These are phyloP conservation scores for Ganoderma lingzhi DNA, from an alignment of 1,284 basidiomycete genomes.

Conservation along the genomic window DNA sequence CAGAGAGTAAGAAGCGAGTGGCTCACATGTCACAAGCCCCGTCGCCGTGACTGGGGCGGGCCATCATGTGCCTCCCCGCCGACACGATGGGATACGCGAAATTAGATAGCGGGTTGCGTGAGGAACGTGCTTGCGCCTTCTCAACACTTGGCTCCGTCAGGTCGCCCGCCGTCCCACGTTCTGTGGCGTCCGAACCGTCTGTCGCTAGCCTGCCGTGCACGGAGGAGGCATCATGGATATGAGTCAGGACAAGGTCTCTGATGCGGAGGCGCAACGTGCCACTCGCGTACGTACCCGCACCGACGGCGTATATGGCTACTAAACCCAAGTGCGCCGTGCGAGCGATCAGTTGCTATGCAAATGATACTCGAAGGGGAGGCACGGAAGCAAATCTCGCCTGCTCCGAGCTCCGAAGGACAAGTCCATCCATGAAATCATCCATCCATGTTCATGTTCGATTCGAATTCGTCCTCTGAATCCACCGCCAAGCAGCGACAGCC, in stretches of 20 bases:
- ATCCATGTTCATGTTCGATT: not conserved
- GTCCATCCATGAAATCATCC: not conserved
- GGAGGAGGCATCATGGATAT: not conserved
- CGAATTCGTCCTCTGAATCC: not conserved
- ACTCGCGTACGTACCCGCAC: not conserved
- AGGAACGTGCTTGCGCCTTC: not conserved
- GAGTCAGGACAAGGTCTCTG: not conserved
- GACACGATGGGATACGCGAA: slow-evolving; percentile 25
- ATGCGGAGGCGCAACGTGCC: slow-evolving; percentile 12
- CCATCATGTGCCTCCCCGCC: slow-evolving; percentile 13
- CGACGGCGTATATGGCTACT: not conserved
- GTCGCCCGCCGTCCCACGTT: not conserved
- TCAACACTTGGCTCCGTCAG: not conserved
- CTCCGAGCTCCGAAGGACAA: slow-evolving; percentile 24
- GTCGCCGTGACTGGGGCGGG: not conserved
- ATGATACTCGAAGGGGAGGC: slow-evolving; percentile 25
- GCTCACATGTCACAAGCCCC: slow-evolving; percentile 8
- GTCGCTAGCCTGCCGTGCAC: slow-evolving; percentile 1
- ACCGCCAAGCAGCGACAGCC: not conserved
- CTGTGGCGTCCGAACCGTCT: not conserved
- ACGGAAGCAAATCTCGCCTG: slow-evolving; percentile 25
- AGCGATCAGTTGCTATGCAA: slow-evolving; percentile 28
- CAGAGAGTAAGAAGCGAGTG: not conserved
- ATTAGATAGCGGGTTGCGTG: slow-evolving; percentile 19
- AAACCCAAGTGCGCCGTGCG: not conserved